Percentiles rank a stretch among this genome's conserved stretches.
Evolutionary conservation across 257 asterid species (phyloP).

Genomic region (Nicotiana noctiflora): DNA sequence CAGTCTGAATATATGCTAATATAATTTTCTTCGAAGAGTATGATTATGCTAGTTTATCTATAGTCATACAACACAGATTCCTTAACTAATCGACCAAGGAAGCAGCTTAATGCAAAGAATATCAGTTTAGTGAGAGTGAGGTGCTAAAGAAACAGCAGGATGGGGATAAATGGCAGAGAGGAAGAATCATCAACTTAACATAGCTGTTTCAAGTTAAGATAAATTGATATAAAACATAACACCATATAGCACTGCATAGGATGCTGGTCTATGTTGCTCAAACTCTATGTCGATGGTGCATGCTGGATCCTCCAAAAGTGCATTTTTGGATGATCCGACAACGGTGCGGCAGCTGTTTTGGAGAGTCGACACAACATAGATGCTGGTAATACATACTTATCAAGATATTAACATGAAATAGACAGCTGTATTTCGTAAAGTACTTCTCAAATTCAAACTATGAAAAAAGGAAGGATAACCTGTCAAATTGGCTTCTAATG

Average conservation of each 20-base stretch:
- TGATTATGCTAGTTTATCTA: neutral
- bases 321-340: no score
- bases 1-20: neutral
- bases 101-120: neutral
- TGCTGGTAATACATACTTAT: neutral
- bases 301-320: no score
- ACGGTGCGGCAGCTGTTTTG: no score
- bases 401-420: neutral
- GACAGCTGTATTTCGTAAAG: neutral
- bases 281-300: no score
- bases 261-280: neutral
- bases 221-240: neutral
- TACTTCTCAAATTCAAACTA: neutral
- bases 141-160: neutral
- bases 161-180: neutral
- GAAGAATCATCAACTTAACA: neutral
- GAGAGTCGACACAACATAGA: no score
- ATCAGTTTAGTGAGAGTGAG: neutral
- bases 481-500: slow-evolving; percentile 46
- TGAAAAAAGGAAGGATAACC: slow-evolving; percentile 14
- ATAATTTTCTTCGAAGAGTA: neutral
- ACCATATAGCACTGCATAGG: neutral
- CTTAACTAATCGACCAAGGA: neutral
- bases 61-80: neutral
- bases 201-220: neutral